phyloP scores from a whole-genome alignment of 148 eudicot genomes.

The Fagopyrum homotropicum region DNA sequence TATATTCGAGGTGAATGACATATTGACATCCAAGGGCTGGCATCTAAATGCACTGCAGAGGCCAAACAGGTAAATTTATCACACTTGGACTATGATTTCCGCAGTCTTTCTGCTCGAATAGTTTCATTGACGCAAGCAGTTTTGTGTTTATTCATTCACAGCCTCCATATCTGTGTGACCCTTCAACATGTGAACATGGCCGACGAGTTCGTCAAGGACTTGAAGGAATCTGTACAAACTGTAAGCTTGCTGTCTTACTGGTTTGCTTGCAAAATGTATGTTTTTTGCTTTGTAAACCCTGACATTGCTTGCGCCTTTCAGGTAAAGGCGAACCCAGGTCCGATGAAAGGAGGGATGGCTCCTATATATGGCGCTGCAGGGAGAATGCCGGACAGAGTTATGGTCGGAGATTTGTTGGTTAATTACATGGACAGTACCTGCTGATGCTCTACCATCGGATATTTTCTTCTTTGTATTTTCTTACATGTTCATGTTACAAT shows the following conservation, averaged over 20 bases:
- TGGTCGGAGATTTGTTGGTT: slow-evolving; percentile 76
- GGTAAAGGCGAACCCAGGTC: slow-evolving; percentile 91
- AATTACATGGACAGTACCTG: slow-evolving; percentile 80
- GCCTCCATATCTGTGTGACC: slow-evolving; percentile 90
- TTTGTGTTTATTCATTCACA: slow-evolving; percentile 19
- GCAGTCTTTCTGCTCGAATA: background rate
- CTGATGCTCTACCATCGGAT: slow-evolving; percentile 17
- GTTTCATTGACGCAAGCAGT: too few relatives aligned
- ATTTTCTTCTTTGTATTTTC: background rate
- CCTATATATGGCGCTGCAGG: slow-evolving; percentile 99
- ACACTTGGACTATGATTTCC: background rate
- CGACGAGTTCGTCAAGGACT: slow-evolving; percentile 71
- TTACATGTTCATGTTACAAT: too few relatives aligned
- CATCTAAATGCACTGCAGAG: slow-evolving; percentile 91
- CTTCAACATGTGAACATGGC: slow-evolving; percentile 82
- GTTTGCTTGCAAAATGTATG: background rate
- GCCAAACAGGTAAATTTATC: slow-evolving; percentile 57
- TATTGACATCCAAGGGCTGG: slow-evolving; percentile 92
- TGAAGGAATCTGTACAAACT: slow-evolving; percentile 56
- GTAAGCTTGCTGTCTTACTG: slow-evolving; percentile 40
- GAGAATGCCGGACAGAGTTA: slow-evolving; percentile 87
- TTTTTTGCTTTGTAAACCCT: background rate
- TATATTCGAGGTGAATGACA: slow-evolving; percentile 96
- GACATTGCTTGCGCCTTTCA: slow-evolving; percentile 13
- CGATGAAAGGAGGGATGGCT: slow-evolving; percentile 83